These are phyloP conservation scores for Brettanomyces bruxellensis DNA, from an alignment of 805 yeast species.

Conservation along the genomic window DNA sequence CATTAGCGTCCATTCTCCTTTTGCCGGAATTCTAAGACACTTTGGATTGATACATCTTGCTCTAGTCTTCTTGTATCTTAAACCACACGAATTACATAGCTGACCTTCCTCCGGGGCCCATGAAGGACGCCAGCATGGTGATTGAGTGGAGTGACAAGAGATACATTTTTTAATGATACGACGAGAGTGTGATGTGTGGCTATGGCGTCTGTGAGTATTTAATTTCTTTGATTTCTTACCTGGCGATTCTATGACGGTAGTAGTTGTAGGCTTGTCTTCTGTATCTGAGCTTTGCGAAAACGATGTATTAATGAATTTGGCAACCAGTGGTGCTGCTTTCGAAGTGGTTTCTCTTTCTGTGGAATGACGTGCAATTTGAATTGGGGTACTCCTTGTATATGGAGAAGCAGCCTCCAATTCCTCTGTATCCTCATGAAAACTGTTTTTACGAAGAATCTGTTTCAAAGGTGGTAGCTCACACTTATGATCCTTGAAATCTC, in stretches of 20 bases:
- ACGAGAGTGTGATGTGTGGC: slow-evolving; percentile 1
- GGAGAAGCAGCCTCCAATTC: not conserved
- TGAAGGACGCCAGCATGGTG: slow-evolving; percentile 98
- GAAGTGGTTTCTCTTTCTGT: not conserved
- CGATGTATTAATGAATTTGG: slow-evolving; percentile 3
- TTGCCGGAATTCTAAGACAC: slow-evolving; percentile 89
- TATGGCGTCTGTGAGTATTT: slow-evolving; percentile 1
- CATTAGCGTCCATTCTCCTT: slow-evolving; percentile 91
- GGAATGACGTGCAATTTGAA: too few relatives aligned
- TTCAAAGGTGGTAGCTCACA: slow-evolving; percentile 16
- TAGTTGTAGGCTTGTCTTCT: not conserved
- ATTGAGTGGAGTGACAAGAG: slow-evolving; percentile 82
- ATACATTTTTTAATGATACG: slow-evolving; percentile 53
- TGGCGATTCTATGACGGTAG: not conserved
- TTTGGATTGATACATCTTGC: slow-evolving; percentile 72
- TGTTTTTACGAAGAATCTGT: slow-evolving; percentile 5
- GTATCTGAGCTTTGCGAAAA: not conserved
- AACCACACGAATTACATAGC: slow-evolving; percentile 92
- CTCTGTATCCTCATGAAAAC: not conserved
- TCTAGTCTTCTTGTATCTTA: slow-evolving; percentile 87
- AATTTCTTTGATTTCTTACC: not conserved
- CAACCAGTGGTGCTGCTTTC: not conserved
- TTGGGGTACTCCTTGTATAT: too few relatives aligned
- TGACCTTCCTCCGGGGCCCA: slow-evolving; percentile 93
- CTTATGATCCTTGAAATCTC: slow-evolving; percentile 7